Base-by-base conservation (phyloP, 2,329 filamentous ascomycete genomes). In the Paracoccidioides brasiliensis region DNA sequence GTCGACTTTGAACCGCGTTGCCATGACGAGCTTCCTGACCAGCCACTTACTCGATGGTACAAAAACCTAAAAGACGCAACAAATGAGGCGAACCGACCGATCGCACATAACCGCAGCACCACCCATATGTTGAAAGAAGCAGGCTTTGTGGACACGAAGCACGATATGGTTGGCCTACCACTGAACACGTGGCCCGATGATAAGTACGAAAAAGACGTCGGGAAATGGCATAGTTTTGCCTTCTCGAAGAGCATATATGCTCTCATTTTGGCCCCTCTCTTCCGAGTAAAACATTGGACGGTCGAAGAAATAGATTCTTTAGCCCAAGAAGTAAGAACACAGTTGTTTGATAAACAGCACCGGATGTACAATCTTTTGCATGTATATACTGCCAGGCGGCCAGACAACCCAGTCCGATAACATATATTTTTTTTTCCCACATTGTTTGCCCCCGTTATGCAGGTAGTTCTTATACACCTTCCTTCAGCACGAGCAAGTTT, bases 201-300 rank as follows among this genome's bases (percentile, higher is more conserved):
- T 62, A 74, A 78, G 32, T 76, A 82, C 59, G 77, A 83, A 61
- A 83, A 82, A 59, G 79, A 85, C 46, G 78, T 90, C 54, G 88
- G 86, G 35, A 78, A 83, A 56, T 95, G 88, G 86, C 95, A 94
- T 71, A 90, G 91, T 65, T 74, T 91, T 30, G 84, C 83, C 42
- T 76, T 95, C 62, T 83, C 79, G 9, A 81, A 87, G 64, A 85
- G 86, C 32, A 71, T 94, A 52, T 81, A 89, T 62, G 82, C 84
- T 10, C 75, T 94, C 63, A 85, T 84, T 60, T 70, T 93, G 64
- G 85, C 79, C 40, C 85, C 90, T 6, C 78, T 96, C 65, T 84
- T 80, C 46, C 79, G 83, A 56, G 75, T 83, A 44, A 80, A 81
- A 53, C 70, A 73, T 37, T 88, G 81, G 80, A 74, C 77, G 45